phyloP scores from a whole-genome alignment of 139 green algal species.

The Chlamydomonas sphaeroides region DNA sequence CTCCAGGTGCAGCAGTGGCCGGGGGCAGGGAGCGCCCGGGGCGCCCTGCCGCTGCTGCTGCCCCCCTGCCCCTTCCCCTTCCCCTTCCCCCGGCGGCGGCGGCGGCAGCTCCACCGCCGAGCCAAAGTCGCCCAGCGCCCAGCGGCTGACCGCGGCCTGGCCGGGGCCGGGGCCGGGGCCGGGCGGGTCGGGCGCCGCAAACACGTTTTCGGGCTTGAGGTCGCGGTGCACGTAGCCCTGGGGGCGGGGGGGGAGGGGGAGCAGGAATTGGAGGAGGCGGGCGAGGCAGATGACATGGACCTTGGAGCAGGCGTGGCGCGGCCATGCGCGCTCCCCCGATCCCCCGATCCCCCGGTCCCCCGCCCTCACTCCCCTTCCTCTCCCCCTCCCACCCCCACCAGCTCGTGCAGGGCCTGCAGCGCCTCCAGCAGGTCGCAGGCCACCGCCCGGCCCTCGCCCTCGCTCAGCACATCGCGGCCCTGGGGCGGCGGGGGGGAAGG shows the following conservation, averaged over 20 bases:
- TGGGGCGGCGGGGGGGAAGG: not conserved
- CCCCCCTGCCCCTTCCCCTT: too few relatives aligned
- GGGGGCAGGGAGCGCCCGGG: too few relatives aligned
- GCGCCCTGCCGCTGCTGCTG: too few relatives aligned
- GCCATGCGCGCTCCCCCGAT: not conserved
- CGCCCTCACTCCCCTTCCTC: not conserved
- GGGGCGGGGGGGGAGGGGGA: not conserved
- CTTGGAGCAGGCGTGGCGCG: not conserved
- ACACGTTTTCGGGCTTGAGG: conserved; percentile 16
- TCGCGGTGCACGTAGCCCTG: conserved; percentile 24
- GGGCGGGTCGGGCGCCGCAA: not conserved
- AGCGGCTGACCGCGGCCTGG: too few relatives aligned
- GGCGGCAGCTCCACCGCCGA: too few relatives aligned
- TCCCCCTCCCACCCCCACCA: not conserved
- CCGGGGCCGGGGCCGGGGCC: too few relatives aligned
- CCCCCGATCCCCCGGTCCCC: too few relatives aligned
- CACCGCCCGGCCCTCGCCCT: conserved; percentile 4
- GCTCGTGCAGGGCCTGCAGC: not conserved
- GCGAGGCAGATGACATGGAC: not conserved
- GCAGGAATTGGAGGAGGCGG: not conserved
- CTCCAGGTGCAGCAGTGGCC: too few relatives aligned
- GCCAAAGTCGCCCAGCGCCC: too few relatives aligned
- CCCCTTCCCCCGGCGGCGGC: too few relatives aligned
- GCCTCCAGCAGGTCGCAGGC: not conserved
- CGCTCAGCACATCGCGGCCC: not conserved